Conservation (phyloP, 345 rosid genomes). For the Populus alba region DNA sequence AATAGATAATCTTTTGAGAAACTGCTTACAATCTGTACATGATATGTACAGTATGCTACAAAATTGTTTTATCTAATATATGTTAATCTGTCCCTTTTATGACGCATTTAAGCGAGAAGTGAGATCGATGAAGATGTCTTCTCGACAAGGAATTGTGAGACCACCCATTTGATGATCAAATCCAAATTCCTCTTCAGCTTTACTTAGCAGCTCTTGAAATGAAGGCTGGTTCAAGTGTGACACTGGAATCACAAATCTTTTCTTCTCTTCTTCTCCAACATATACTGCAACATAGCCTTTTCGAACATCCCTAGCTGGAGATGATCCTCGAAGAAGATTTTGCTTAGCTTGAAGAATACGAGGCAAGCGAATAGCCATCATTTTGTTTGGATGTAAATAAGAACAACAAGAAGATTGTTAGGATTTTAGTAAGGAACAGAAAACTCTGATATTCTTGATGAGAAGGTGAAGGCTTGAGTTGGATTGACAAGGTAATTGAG, state of each 20-base stretch:
- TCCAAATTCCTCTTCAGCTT: conserved; percentile 16
- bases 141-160: conserved; percentile 13
- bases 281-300: conserved; percentile 13
- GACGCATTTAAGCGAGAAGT: conserved; percentile 16
- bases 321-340: background rate
- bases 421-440: background rate
- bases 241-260: conserved; percentile 17
- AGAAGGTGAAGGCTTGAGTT: background rate
- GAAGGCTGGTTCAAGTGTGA: conserved; percentile 2
- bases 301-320: background rate
- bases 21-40: background rate
- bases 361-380: background rate
- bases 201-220: conserved; percentile 5
- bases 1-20: too few species aligned
- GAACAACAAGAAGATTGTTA: background rate
- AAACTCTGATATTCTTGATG: background rate
- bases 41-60: background rate
- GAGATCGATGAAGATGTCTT: conserved; percentile 17
- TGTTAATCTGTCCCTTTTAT: background rate
- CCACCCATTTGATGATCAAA: conserved; percentile 17
- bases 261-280: conserved; percentile 9
- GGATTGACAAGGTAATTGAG: too few species aligned
- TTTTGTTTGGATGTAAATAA: background rate
- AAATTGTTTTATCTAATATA: background rate
- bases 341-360: background rate